Conservation (phyloP, 495 filamentous ascomycete genomes). For the Rostrohypoxylon terebratum region DNA sequence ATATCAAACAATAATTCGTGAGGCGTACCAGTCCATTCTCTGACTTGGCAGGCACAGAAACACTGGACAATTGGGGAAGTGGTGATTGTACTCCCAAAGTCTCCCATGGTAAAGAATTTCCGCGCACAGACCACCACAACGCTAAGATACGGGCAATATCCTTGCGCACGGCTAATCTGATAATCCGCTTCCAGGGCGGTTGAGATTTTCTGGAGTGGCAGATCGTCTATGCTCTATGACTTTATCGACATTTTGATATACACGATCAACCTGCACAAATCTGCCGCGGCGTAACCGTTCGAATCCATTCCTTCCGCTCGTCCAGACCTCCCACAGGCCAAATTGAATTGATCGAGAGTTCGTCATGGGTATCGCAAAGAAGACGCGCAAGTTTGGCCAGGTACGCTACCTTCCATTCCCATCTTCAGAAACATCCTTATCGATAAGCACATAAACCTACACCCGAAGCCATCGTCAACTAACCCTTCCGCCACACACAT, state of each 20-base stretch:
- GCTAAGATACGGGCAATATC: constrained; percentile 11
- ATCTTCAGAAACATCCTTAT: constrained; percentile 15
- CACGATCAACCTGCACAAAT: constrained; percentile 1
- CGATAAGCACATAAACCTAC: constrained; percentile 29
- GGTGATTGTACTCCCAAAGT: background rate
- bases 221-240: constrained; percentile 25
- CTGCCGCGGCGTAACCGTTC: background rate
- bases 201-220: constrained; percentile 43
- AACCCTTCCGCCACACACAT: constrained; percentile 5
- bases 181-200: constrained; percentile 46
- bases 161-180: constrained; percentile 34
- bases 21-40: constrained; percentile 1
- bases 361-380: constrained; percentile 72
- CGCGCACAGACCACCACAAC: constrained; percentile 24
- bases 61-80: background rate
- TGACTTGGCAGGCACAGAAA: background rate
- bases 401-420: constrained; percentile 16
- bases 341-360: constrained; percentile 9
- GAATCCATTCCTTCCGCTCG: background rate
- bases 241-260: background rate
- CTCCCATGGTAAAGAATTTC: background rate
- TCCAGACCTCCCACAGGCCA: background rate
- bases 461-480: background rate
- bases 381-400: constrained; percentile 69
- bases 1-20: background rate